phyloP scores from a whole-genome alignment of 2,329 filamentous ascomycete species.

The Phaeosphaeriaceae sp. region DNA sequence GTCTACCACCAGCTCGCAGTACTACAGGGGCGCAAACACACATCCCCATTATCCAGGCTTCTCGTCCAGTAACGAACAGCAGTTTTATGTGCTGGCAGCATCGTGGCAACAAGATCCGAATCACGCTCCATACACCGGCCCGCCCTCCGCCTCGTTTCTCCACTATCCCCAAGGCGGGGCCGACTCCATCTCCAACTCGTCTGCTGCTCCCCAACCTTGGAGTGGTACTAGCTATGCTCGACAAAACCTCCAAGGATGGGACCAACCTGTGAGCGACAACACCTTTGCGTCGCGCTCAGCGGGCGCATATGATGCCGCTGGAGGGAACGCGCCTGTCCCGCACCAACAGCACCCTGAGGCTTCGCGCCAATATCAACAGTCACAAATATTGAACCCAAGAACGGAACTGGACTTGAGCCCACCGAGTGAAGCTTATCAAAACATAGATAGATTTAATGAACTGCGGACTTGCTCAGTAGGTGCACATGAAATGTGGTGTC shows the following conservation, averaged over 20 bases:
- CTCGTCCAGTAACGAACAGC: slow-evolving; percentile 26
- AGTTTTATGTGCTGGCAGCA: slow-evolving; percentile 31
- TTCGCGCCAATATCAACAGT: slow-evolving; percentile 23
- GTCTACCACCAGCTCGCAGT: slow-evolving; percentile 39
- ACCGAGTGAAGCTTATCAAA: slow-evolving; percentile 14
- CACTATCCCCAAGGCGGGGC: slow-evolving; percentile 32
- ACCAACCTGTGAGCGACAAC: slow-evolving; percentile 17
- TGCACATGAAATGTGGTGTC: slow-evolving; percentile 17
- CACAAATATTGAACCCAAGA: slow-evolving; percentile 7
- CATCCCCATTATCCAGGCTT: slow-evolving; percentile 37
- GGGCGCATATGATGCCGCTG: slow-evolving; percentile 26
- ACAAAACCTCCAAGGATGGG: slow-evolving; percentile 26
- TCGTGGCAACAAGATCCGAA: slow-evolving; percentile 32
- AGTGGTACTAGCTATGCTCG: slow-evolving; percentile 20
- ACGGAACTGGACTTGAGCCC: slow-evolving; percentile 15
- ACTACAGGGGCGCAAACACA: slow-evolving; percentile 36
- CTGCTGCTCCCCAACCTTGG: slow-evolving; percentile 27
- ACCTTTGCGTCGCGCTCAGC: slow-evolving; percentile 22
- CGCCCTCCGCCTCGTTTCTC: slow-evolving; percentile 29
- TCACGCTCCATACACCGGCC: slow-evolving; percentile 32
- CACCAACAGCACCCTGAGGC: slow-evolving; percentile 14
- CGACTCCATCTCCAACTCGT: slow-evolving; percentile 30
- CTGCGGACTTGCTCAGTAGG: slow-evolving; percentile 31
- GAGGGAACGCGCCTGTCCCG: slow-evolving; percentile 24
- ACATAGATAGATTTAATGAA: slow-evolving; percentile 23